phyloP scores from a whole-genome alignment of 441 rosid species.

The Pelargonium australe region DNA sequence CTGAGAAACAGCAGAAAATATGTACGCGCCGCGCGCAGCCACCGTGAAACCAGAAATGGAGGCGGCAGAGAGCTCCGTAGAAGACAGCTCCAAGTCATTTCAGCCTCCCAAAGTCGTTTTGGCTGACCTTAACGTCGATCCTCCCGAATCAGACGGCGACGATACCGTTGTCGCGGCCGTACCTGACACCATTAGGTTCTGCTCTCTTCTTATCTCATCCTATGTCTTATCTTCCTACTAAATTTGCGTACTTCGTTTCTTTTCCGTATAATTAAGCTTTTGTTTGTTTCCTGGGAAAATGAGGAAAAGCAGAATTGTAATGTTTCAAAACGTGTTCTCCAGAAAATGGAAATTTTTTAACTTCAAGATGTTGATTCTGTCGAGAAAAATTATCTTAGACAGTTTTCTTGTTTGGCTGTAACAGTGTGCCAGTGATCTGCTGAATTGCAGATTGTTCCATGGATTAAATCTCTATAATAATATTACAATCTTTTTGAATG shows the following conservation, averaged over 20 bases:
- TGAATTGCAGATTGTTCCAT: neutral
- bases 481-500: neutral
- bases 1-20: neutral
- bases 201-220: neutral
- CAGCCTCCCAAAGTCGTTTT: constrained; percentile 50
- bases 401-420: neutral
- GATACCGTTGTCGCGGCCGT: constrained; percentile 32
- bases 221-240: neutral
- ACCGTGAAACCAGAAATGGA: constrained; percentile 42
- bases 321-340: neutral
- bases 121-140: constrained; percentile 89
- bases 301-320: neutral
- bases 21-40: constrained; percentile 27
- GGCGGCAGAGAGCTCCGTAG: constrained; percentile 23
- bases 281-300: neutral
- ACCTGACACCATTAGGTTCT: constrained; percentile 39
- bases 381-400: neutral
- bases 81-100: constrained; percentile 22
- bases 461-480: neutral
- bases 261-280: neutral
- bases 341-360: neutral
- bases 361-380: neutral
- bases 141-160: constrained; percentile 62
- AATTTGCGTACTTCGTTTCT: neutral
- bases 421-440: neutral